phyloP scores from a whole-genome alignment of 371 early-diverging fungal species.

The Funneliformis caledonium region DNA sequence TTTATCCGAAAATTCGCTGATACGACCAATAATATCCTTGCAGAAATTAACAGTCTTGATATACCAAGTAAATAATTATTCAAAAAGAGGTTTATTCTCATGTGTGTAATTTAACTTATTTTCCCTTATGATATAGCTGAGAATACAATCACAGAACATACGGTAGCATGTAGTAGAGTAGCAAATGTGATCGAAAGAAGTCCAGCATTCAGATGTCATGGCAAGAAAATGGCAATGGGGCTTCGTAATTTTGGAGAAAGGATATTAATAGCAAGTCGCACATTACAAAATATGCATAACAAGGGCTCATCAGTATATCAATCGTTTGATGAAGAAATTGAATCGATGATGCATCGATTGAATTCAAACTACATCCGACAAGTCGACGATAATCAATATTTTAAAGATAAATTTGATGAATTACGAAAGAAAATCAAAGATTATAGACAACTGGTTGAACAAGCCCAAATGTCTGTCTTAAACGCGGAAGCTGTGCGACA shows the following conservation, averaged over 20 bases:
- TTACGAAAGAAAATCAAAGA: too few relatives aligned
- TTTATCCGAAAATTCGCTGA: neutral
- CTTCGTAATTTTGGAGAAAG: constrained; percentile 16
- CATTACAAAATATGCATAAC: constrained; percentile 3
- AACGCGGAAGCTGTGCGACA: too few relatives aligned
- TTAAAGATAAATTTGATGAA: too few relatives aligned
- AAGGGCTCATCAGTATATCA: constrained; percentile 25
- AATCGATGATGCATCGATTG: too few relatives aligned
- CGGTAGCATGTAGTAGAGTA: neutral
- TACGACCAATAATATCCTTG: neutral
- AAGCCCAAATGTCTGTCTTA: too few relatives aligned
- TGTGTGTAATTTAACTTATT: neutral
- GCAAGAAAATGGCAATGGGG: neutral
- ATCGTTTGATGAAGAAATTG: neutral
- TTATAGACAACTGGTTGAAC: too few relatives aligned
- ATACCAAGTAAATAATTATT: neutral
- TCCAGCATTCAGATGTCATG: constrained; percentile 2
- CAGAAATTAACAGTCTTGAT: neutral
- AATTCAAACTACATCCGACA: too few relatives aligned
- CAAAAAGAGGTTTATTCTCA: neutral
- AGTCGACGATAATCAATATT: too few relatives aligned
- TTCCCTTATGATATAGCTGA: neutral
- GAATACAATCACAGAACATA: constrained; percentile 6
- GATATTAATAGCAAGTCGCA: neutral
- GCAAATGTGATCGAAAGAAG: constrained; percentile 22